A percentile compares a stretch with the other conserved stretches of the same genome.
Evolutionary conservation across 2,329 filamentous ascomycete species (phyloP).

Genomic region (Xylariaceae sp.): DNA sequence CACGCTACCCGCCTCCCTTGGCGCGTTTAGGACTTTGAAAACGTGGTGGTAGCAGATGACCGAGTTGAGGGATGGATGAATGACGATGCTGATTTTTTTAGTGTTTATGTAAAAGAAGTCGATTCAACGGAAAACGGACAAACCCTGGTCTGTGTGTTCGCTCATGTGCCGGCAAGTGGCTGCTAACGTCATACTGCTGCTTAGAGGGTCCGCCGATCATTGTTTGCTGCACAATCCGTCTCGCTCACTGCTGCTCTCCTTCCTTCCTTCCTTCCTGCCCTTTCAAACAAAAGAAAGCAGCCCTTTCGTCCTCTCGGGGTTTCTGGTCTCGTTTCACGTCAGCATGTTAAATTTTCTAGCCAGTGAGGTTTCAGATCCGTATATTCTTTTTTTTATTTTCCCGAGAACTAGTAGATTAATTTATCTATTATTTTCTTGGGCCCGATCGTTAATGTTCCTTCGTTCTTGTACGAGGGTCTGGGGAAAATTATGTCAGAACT

Average conservation of each 20-base stretch:
- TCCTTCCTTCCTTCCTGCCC: too few relatives aligned
- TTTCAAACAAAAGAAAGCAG: not conserved
- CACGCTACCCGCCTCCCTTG: not conserved
- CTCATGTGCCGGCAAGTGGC: not conserved
- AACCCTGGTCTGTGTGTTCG: not conserved
- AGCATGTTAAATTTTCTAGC: too few relatives aligned
- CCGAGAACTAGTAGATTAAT: too few relatives aligned
- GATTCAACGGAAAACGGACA: not conserved
- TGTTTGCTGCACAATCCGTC: not conserved
- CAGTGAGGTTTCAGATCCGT: too few relatives aligned
- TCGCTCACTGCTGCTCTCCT: too few relatives aligned
- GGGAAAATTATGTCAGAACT: not conserved
- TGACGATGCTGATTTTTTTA: not conserved
- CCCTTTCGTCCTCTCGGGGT: too few relatives aligned
- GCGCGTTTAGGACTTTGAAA: too few relatives aligned
- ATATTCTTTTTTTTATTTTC: too few relatives aligned
- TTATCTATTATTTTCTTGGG: too few relatives aligned
- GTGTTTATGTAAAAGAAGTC: not conserved
- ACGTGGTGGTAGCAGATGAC: conserved; percentile 2
- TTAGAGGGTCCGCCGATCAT: conserved; percentile 12
- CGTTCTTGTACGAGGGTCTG: not conserved
- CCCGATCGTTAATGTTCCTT: too few relatives aligned
- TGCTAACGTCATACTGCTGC: conserved; percentile 13
- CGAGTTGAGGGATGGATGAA: not conserved
- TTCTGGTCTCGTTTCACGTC: too few relatives aligned